Evolutionary conservation across 2,329 filamentous ascomycete genomes (phyloP).

Genomic region (Cladophialophora psammophila): DNA sequence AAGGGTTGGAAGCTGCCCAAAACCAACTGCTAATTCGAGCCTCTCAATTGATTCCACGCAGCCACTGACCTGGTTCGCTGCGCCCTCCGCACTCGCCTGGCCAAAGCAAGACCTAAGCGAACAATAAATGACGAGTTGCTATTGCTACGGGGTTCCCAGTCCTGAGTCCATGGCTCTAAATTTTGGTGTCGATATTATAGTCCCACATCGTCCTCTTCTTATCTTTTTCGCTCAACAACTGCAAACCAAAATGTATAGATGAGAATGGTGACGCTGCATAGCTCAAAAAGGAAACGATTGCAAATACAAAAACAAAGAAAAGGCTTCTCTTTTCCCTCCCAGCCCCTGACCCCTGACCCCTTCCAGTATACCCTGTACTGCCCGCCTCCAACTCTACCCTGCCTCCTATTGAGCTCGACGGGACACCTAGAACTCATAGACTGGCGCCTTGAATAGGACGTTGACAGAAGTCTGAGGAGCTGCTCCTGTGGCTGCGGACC

Average conservation of each 20-base stretch:
- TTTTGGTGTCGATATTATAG: not conserved
- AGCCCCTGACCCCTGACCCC: not conserved
- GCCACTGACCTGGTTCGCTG: not conserved
- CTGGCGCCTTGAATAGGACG: conserved; percentile 76
- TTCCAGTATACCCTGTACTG: not conserved
- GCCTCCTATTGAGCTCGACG: not conserved
- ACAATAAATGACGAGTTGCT: not conserved
- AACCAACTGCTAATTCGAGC: not conserved
- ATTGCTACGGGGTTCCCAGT: not conserved
- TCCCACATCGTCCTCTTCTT: conserved; percentile 11
- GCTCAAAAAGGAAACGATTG: not conserved
- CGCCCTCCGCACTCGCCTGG: not conserved
- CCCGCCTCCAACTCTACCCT: not conserved
- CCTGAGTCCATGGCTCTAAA: not conserved
- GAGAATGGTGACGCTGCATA: conserved; percentile 8
- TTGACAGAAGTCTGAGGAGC: conserved; percentile 51
- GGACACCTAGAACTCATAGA: conserved; percentile 57
- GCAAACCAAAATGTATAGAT: conserved; percentile 4
- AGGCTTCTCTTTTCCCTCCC: not conserved
- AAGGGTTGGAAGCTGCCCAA: conserved; percentile 2
- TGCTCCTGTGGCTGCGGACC: conserved; percentile 32
- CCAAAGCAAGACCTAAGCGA: not conserved
- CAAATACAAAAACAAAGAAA: not conserved
- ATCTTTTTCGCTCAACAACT: conserved; percentile 18
- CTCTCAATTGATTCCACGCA: not conserved